Evolutionary conservation across 345 rosid species (phyloP), one percentile per base, ranked within the genome.

Genomic region (Bruguiera sexangula): DNA sequence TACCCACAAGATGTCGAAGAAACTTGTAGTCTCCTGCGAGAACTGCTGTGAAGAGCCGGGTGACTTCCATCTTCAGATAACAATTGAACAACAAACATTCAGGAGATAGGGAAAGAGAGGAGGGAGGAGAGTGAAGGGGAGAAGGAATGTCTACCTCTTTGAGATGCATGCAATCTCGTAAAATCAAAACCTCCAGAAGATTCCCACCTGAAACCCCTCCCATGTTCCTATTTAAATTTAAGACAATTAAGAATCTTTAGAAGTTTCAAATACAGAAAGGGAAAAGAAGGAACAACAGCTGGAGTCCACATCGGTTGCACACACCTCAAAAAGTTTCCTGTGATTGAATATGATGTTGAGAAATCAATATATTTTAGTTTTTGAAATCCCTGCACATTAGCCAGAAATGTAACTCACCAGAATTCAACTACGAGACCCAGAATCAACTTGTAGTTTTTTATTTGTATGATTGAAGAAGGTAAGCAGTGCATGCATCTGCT

Each of bases 241-340:
- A 27, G 27, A 32, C 51, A 50, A 72, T 4, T 52, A 46, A 56
- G 18, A 64, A 2, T 24, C 15, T 46, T 46, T 36, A 32, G 46
- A 69, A 16, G 19, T 26, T 62, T 52, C 62, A 69, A 63, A 19
- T 53, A 8, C 3, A 39, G 46, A 39, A 39, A 39, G 46, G 11
- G n/a, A 34, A 7, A 36, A 37, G 50, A 34, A 26, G 27, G 51
- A 32, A 48, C 31, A 36, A 30, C 16, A 32, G n/a, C n/a, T 34
- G 64, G 13, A 34, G 59, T 60, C 54, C 32, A 64, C 46, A 62
- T 50, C 60, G 22, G 69, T 43, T 58, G 46, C 46, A 73, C 71
- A 16, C 66, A 90, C 96, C 96, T 85, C 76, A 93, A 76, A 87
- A 93, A 90, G 65, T 74, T 82, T 65, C 98, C 98, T 15, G 88